These are phyloP conservation scores for Saururus chinensis DNA, from an alignment of 164 flowering plant species.

Conservation along the genomic window DNA sequence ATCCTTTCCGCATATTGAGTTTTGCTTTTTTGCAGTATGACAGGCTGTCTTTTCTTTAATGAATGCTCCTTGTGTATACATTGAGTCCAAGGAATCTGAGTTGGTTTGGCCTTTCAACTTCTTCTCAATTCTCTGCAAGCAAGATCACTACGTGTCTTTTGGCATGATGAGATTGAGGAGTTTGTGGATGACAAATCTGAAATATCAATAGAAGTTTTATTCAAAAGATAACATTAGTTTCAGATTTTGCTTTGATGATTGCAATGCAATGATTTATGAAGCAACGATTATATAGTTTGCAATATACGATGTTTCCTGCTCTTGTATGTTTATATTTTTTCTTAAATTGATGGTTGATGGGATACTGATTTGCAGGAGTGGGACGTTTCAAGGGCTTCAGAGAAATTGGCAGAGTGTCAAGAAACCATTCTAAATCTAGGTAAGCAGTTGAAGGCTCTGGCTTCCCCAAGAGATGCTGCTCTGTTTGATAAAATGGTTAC, in stretches of 20 bases:
- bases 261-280: neutral
- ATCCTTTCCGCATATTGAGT: too few relatives aligned
- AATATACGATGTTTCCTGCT: neutral
- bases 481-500: slow-evolving; percentile 24
- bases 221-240: too few relatives aligned
- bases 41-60: too few relatives aligned
- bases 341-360: neutral
- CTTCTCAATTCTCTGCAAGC: too few relatives aligned
- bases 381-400: slow-evolving; percentile 72
- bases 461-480: slow-evolving; percentile 30
- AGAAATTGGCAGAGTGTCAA: slow-evolving; percentile 54
- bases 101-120: too few relatives aligned
- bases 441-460: slow-evolving; percentile 50
- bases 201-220: too few relatives aligned
- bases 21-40: too few relatives aligned
- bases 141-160: too few relatives aligned
- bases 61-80: too few relatives aligned
- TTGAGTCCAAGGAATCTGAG: too few relatives aligned
- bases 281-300: neutral
- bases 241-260: neutral
- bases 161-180: too few relatives aligned
- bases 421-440: slow-evolving; percentile 48
- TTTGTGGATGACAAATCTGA: too few relatives aligned
- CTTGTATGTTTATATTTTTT: neutral
- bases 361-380: slow-evolving; percentile 37